Evolutionary conservation across 805 yeast genomes (phyloP), one percentile per base, ranked within the genome.

Genomic region (Barnettozyma sp.): DNA sequence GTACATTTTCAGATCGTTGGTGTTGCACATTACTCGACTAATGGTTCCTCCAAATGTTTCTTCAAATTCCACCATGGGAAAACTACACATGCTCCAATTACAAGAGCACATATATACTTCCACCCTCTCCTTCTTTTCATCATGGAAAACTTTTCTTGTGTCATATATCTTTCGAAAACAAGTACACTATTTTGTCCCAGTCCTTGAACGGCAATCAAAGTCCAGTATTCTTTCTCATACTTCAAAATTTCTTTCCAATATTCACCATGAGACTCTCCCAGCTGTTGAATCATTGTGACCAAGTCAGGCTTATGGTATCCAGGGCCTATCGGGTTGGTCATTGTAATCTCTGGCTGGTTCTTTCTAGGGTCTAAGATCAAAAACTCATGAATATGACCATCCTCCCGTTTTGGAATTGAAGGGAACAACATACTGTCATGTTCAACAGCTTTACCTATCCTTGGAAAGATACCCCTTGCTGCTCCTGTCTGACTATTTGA

Each of bases 131-230:
- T n/a, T 35, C 30, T 28, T 14, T 27, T 31, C 27, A 36, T 9
- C 15, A 22, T 35, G 9, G 23, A 22, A 5, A 41, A 14, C 10
- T 38, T 33, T n/a, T 37, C 30, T 28, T 33, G 22, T 14, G 47
- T 52, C 24, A 49, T 44, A 20, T 22, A 40, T 29, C 72, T 58
- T 30, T 61, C 63, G 42, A 71, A 68, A 10, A 71, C 60, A 17
- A 72, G 45, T 8, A 69, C 39, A 25, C 43, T 48, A 28, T 58
- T 54, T 4, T 55, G 54, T 5, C 53, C 54, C 16, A 33, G 31
- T 7, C 56, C 57, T 22, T 72, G 70, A 19, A 73, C 67, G 4
- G 77, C 83, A 22, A 75, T 58, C n/a, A 78, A 60, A 64, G 64
- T 10, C 70, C 67, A 48, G 16, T 36, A 30, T 16, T 55, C 51